Percentiles rank a stretch among this genome's conserved stretches.
phyloP scores from a whole-genome alignment of 2,329 filamentous ascomycete genomes.

The Exserohilum turcica region DNA sequence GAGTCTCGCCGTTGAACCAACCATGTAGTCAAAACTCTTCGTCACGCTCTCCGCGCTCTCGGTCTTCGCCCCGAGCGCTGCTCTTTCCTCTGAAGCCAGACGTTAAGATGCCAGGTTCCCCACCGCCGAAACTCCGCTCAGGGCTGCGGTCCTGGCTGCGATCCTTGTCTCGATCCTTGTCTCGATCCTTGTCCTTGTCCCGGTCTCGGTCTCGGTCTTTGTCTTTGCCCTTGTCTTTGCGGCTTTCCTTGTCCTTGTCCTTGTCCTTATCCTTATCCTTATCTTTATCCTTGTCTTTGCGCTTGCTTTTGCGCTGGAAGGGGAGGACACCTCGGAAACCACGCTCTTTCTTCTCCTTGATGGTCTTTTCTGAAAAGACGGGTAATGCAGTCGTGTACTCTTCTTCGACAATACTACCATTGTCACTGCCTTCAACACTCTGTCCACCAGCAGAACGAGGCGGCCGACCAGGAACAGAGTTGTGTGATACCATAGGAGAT shows the following conservation, averaged over 20 bases:
- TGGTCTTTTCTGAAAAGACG: slow-evolving; percentile 40
- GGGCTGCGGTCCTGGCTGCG: slow-evolving; percentile 10
- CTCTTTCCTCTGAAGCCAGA: slow-evolving; percentile 5
- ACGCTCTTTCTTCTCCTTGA: slow-evolving; percentile 46
- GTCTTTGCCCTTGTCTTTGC: slow-evolving; percentile 20
- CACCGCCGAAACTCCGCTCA: slow-evolving; percentile 18
- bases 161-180: background rate
- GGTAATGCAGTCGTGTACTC: slow-evolving; percentile 48
- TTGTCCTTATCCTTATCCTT: slow-evolving; percentile 29
- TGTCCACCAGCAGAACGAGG: slow-evolving; percentile 34
- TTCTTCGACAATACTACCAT: slow-evolving; percentile 44
- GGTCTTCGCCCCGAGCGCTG: background rate
- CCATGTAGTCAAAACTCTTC: slow-evolving; percentile 47
- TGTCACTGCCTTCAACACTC: slow-evolving; percentile 42
- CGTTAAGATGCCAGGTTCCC: background rate
- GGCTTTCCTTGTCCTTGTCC: slow-evolving; percentile 22
- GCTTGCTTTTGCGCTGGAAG: slow-evolving; percentile 45
- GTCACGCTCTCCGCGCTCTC: slow-evolving; percentile 13
- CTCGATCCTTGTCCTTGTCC: background rate
- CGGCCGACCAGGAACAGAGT: slow-evolving; percentile 26
- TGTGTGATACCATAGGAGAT: slow-evolving; percentile 24
- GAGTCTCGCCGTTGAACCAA: slow-evolving; percentile 40
- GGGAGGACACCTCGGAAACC: slow-evolving; percentile 47
- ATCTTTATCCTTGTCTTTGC: slow-evolving; percentile 35
- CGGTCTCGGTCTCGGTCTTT: slow-evolving; percentile 21